phyloP scores from a whole-genome alignment of 2,329 filamentous ascomycete genomes.

The Xylaria multiplex region DNA sequence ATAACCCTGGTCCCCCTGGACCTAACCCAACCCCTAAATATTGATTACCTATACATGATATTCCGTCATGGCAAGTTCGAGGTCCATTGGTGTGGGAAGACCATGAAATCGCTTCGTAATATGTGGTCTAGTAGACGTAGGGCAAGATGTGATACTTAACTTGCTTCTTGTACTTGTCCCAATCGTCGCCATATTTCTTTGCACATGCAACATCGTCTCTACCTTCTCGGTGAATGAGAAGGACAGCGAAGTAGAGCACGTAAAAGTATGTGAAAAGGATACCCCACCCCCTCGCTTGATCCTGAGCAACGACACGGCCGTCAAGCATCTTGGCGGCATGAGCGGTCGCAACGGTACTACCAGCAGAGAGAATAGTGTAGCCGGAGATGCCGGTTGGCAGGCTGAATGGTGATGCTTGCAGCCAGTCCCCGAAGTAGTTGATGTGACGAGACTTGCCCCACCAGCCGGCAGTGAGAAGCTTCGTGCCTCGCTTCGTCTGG shows the following conservation, averaged over 20 bases:
- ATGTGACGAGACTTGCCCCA: slow-evolving; percentile 75
- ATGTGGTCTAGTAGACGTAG: slow-evolving; percentile 73
- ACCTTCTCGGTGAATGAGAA: slow-evolving; percentile 86
- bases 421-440: slow-evolving; percentile 96
- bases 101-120: background rate
- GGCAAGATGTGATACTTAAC: slow-evolving; percentile 87
- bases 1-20: background rate
- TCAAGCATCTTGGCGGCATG: slow-evolving; percentile 63
- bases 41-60: background rate
- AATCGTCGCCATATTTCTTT: slow-evolving; percentile 91
- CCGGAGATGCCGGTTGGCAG: slow-evolving; percentile 84
- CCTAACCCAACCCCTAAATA: background rate
- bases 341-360: slow-evolving; percentile 62
- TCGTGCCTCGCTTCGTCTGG: slow-evolving; percentile 82
- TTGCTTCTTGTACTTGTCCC: slow-evolving; percentile 85
- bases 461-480: slow-evolving; percentile 58
- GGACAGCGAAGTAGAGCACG: slow-evolving; percentile 87
- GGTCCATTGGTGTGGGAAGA: background rate
- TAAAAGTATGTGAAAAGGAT: slow-evolving; percentile 95
- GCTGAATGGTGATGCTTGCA: slow-evolving; percentile 90
- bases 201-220: slow-evolving; percentile 91
- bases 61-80: background rate
- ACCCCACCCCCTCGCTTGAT: slow-evolving; percentile 80
- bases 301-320: slow-evolving; percentile 74
- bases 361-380: slow-evolving; percentile 74